Evolutionary conservation across 345 rosid species (phyloP).

Genomic region (Carallia brachiata): DNA sequence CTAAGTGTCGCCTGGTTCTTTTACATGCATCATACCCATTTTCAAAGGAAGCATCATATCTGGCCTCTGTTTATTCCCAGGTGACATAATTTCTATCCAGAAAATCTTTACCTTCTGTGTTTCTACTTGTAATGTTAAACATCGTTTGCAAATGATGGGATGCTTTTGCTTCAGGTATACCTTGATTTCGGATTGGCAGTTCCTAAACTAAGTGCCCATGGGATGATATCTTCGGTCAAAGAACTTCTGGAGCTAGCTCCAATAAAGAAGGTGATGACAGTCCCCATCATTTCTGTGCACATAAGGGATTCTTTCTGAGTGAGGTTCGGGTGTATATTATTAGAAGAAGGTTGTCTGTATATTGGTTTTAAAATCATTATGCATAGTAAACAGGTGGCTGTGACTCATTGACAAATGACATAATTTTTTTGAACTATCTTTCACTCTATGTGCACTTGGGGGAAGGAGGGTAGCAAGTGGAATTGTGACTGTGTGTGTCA

Average conservation of each 20-base stretch:
- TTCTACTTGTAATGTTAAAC: not conserved
- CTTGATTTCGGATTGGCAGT: conserved; percentile 95
- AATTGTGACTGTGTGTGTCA: too few species aligned
- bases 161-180: conserved; percentile 54
- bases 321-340: conserved; percentile 2
- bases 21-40: conserved; percentile 96
- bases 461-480: too few species aligned
- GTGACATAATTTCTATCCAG: conserved; percentile 28
- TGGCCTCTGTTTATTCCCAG: conserved; percentile 86
- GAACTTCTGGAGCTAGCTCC: conserved; percentile 92
- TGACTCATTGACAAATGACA: too few species aligned
- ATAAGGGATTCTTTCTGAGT: not conserved
- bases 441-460: too few species aligned
- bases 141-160: conserved; percentile 12
- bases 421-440: too few species aligned
- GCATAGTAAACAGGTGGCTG: too few species aligned
- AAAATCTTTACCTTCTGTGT: not conserved
- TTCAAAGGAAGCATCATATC: conserved; percentile 87
- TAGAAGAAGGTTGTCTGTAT: not conserved
- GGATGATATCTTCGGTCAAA: conserved; percentile 84
- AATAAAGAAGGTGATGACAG: conserved; percentile 60
- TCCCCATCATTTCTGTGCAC: not conserved
- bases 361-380: too few species aligned
- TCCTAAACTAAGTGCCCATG: conserved; percentile 87
- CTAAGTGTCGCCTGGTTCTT: conserved; percentile 65